Conservation (phyloP, 2,329 filamentous ascomycete species). For the Alternaria sp. region DNA sequence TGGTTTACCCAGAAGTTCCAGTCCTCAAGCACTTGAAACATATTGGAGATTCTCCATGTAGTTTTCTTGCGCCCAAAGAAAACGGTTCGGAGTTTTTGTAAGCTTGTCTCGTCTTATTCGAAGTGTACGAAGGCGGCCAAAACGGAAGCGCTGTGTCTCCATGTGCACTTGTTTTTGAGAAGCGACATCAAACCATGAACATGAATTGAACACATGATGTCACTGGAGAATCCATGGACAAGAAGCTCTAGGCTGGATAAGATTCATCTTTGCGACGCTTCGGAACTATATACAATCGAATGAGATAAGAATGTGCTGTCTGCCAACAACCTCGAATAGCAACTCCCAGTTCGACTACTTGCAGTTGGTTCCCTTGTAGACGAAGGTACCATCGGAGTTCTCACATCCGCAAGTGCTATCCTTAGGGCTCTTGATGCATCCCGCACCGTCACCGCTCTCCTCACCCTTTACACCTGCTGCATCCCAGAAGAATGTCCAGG, state of each 20-base stretch:
- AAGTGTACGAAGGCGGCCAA: neutral
- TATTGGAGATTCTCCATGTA: neutral
- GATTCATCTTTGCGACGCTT: neutral
- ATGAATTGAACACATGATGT: neutral
- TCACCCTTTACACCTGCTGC: constrained; percentile 29
- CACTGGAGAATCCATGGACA: too few relatives aligned
- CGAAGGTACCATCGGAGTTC: constrained; percentile 37
- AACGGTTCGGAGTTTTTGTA: neutral
- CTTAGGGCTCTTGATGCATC: constrained; percentile 39
- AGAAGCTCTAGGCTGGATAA: neutral
- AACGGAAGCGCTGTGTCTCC: neutral
- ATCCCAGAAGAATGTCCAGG: constrained; percentile 38
- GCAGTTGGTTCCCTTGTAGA: constrained; percentile 24
- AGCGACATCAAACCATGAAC: neutral
- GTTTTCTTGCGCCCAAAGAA: neutral
- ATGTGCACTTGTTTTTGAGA: neutral
- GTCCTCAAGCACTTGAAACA: neutral
- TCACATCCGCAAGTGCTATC: constrained; percentile 38
- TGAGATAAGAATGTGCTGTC: neutral
- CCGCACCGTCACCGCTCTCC: constrained; percentile 31
- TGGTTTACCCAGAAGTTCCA: neutral
- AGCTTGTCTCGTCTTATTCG: neutral
- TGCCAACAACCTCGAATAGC: neutral
- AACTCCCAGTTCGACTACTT: neutral
- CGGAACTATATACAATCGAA: neutral